Base-by-base conservation (phyloP, 805 yeast species). In the Tetrapisispora taiwanensis region DNA sequence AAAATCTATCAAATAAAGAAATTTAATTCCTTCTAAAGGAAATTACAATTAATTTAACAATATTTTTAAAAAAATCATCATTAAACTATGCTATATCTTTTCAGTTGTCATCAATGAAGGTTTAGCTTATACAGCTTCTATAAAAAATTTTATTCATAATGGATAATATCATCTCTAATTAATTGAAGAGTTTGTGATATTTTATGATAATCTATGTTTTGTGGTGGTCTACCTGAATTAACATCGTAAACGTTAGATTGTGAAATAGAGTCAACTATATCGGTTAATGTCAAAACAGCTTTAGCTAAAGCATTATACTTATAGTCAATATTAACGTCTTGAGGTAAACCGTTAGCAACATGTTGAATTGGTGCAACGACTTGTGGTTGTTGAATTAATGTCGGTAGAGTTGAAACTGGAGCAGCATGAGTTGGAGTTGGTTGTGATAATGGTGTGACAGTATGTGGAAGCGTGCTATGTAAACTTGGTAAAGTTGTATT, bases 281-380 rank as follows among this genome's bases (percentile, higher is more conserved):
- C 44, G 3, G 44, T 41, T 35, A 41, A 35, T 3, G 44, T 35
- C 22, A 41, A 35, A 15, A 41, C 44, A 20, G 44, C 44, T 35
- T 34, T 41, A 14, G 33, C 28, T 7, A 41, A 30, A n/a, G 38
- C 22, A 27, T 41, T 36, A 30, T 30, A 35, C 15, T 20, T 35
- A 17, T 35, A 20, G 8, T 34, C 20, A 13, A 27, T n/a, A 22
- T 39, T 20, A 15, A 19, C 15, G n/a, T 36, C 39, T n/a, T 31
- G 36, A 13, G 32, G 42, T 24, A 19, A 9, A 18, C 31, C 26
- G 8, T 13, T 18, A 4, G 12, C 9, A 6, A 10, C 8, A 19
- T 30, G 39, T 3, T 39, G 36, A 17, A 26, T 24, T 14, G 42
- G 31, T 20, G 35, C 41, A 14, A 30, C 35, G 5, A 30, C 24